A percentile compares a stretch with the other conserved stretches of the same genome.
These are phyloP conservation scores for Fusarium praegraminearum DNA, from an alignment of 2,329 filamentous ascomycete genomes.

Conservation along the genomic window DNA sequence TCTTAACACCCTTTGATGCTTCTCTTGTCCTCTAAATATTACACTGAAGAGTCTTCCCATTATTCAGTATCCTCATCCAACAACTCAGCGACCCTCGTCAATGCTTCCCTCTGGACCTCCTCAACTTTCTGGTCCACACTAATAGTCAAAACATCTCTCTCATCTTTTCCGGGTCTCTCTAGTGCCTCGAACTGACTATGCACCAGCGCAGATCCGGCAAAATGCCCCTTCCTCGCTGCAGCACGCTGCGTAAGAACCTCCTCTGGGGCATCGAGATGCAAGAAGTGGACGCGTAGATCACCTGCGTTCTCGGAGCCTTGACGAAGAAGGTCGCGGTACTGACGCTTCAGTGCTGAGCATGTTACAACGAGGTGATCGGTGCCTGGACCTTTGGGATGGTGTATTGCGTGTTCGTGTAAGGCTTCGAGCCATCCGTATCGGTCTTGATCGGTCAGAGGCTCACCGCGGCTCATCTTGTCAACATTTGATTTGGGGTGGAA, in stretches of 20 bases:
- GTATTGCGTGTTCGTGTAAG: conserved; percentile 9
- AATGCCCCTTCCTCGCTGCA: conserved; percentile 21
- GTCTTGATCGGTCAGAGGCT: conserved; percentile 25
- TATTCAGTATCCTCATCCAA: conserved; percentile 13
- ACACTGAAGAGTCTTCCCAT: not conserved
- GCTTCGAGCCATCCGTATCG: conserved; percentile 23
- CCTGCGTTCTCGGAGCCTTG: conserved; percentile 25
- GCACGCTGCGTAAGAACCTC: conserved; percentile 22
- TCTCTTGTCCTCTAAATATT: not conserved
- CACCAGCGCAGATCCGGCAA: conserved; percentile 14
- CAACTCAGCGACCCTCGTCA: conserved; percentile 8
- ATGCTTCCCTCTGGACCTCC: conserved; percentile 23
- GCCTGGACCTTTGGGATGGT: conserved; percentile 27
- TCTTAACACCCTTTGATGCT: not conserved
- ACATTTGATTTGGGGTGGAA: conserved; percentile 34
- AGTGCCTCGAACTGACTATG: conserved; percentile 28
- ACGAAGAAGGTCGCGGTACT: conserved; percentile 26
- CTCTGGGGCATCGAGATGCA: conserved; percentile 31
- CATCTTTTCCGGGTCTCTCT: conserved; percentile 10
- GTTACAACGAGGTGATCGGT: conserved; percentile 33
- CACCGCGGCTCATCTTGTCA: conserved; percentile 32
- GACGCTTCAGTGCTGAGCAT: conserved; percentile 28
- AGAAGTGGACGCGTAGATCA: conserved; percentile 24
- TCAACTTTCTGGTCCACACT: conserved; percentile 26
- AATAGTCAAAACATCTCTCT: conserved; percentile 20